phyloP scores from a whole-genome alignment of 108 stramenopile genomes.

The Fistulifera solaris region DNA sequence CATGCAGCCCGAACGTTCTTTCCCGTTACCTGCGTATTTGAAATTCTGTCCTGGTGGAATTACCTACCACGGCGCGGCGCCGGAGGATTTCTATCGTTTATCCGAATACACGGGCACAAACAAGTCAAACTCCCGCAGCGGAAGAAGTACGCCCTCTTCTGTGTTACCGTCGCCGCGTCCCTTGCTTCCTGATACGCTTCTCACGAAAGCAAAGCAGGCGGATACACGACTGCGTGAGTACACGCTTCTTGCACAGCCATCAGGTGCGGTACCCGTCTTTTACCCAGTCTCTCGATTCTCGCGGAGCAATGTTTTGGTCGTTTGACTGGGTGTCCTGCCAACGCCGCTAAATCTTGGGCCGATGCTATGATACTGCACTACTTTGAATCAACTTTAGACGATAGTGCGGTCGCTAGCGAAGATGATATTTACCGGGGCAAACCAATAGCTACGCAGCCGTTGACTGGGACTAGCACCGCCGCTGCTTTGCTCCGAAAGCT shows the following conservation, averaged over 20 bases:
- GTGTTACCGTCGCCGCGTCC: not conserved
- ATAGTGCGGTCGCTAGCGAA: not conserved
- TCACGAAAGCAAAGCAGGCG: too few relatives aligned
- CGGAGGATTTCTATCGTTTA: not conserved
- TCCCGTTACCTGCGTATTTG: conserved; percentile 63
- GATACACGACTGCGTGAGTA: not conserved
- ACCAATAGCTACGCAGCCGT: not conserved
- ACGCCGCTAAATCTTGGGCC: conserved; percentile 48
- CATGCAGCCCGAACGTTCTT: conserved; percentile 13
- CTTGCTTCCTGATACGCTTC: not conserved
- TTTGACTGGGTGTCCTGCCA: conserved; percentile 59
- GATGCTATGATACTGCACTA: conserved; percentile 71
- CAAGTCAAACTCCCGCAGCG: not conserved
- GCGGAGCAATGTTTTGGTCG: conserved; percentile 60
- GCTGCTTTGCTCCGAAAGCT: conserved; percentile 15
- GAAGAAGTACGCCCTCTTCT: not conserved
- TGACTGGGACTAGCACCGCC: conserved; percentile 11
- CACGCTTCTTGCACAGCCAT: not conserved
- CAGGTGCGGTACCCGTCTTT: too few relatives aligned
- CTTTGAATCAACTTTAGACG: conserved; percentile 20
- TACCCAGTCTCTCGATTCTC: conserved; percentile 59
- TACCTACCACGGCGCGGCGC: not conserved
- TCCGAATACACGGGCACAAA: not conserved
- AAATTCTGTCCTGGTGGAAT: conserved; percentile 69
- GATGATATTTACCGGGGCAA: not conserved